Evolutionary conservation across 208 protist genomes (phyloP).

Genomic region (Acanthamoeba quina): DNA sequence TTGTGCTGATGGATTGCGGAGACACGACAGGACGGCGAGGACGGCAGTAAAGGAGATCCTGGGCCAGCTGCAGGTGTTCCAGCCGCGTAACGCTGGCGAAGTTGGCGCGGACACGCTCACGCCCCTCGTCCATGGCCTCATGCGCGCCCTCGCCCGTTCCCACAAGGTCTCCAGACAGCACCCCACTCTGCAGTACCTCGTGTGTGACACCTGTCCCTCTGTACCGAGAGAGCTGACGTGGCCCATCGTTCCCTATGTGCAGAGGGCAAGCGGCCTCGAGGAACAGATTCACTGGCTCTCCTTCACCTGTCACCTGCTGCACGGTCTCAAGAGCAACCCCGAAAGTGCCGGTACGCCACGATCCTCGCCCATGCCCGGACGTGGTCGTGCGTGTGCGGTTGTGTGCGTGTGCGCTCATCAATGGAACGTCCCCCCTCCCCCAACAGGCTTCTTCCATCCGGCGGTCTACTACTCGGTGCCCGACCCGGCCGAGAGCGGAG

Average conservation of each 20-base stretch:
- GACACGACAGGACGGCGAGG: not conserved
- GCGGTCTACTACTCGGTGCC: conserved; percentile 40
- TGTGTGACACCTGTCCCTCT: too few species aligned
- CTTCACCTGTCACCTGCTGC: not conserved
- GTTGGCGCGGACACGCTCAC: not conserved
- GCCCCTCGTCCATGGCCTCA: not conserved
- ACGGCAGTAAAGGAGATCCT: not conserved
- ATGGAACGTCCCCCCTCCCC: too few species aligned
- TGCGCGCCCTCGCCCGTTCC: not conserved
- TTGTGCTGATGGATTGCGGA: not conserved
- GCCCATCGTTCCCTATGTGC: not conserved
- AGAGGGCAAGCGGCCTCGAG: conserved; percentile 10
- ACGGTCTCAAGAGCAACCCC: not conserved
- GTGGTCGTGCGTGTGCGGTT: too few species aligned
- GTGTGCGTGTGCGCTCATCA: too few species aligned
- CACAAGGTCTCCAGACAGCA: not conserved
- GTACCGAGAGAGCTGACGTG: not conserved
- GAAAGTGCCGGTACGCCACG: not conserved
- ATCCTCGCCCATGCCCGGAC: not conserved
- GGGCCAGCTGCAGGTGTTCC: not conserved
- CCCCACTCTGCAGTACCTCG: too few species aligned
- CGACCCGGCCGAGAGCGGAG: not conserved
- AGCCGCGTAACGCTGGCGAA: not conserved
- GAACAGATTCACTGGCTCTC: conserved; percentile 54
- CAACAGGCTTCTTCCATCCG: conserved; percentile 9